Conservation (phyloP, 768 basidiomycete genomes). For the Crucibulum laeve region DNA sequence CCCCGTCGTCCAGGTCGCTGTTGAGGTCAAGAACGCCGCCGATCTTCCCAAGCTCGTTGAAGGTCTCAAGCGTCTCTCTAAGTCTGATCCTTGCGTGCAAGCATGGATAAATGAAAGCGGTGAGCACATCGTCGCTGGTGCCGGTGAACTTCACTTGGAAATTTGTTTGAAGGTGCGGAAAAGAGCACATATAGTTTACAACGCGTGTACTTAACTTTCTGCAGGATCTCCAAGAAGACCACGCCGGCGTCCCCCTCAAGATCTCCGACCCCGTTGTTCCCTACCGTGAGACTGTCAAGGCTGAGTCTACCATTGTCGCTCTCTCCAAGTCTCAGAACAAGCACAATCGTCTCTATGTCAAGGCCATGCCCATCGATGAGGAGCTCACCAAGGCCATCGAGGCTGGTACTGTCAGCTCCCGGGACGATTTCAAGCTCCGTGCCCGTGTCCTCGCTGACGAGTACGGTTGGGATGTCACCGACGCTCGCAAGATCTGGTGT, state of each 20-base stretch:
- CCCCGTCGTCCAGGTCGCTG: constrained; percentile 97
- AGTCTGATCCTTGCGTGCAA: constrained; percentile 99
- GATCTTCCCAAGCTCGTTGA: constrained; percentile 99
- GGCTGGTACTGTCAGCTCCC: constrained; percentile 73
- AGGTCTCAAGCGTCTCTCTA: constrained; percentile 99
- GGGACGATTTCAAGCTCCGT: constrained; percentile 97
- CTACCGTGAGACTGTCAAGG: constrained; percentile 95
- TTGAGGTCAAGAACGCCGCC: constrained; percentile 99
- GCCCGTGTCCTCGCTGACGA: constrained; percentile 96
- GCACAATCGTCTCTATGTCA: constrained; percentile 97
- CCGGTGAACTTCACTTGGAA: constrained; percentile 98
- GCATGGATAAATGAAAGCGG: constrained; percentile 89
- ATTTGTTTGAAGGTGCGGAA: constrained; percentile 89
- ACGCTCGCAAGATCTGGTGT: constrained; percentile 99
- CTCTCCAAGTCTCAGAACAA: constrained; percentile 99
- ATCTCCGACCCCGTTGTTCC: constrained; percentile 97
- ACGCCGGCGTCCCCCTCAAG: constrained; percentile 98
- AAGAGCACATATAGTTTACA: not conserved
- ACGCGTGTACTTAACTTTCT: constrained; percentile 3
- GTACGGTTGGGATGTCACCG: constrained; percentile 97
- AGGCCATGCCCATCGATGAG: constrained; percentile 91
- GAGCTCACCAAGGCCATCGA: constrained; percentile 95
- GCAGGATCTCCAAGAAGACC: constrained; percentile 98
- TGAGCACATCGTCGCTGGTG: constrained; percentile 98
- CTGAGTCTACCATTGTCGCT: constrained; percentile 93